phyloP scores from a whole-genome alignment of 441 rosid genomes.

The Arabidopsis hybrid region DNA sequence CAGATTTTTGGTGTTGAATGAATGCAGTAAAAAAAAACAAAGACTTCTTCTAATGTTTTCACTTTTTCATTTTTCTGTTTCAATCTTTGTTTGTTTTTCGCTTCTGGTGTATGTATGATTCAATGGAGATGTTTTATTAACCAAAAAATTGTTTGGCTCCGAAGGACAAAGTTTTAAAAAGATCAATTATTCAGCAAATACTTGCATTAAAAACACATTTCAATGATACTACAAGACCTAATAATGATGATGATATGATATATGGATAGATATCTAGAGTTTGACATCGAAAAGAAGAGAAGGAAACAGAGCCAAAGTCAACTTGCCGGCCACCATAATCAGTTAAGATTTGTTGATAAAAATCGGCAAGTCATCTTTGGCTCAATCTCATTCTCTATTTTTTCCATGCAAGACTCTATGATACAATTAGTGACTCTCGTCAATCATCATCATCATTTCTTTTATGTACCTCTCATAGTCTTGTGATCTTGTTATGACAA shows the following conservation, averaged over 20 bases:
- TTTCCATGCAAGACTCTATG: slow-evolving; percentile 36
- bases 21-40: not conserved
- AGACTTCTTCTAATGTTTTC: not conserved
- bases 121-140: not conserved
- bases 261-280: slow-evolving; percentile 15
- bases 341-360: not conserved
- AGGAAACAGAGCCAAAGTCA: slow-evolving; percentile 41
- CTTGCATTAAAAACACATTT: not conserved
- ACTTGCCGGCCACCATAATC: slow-evolving; percentile 39
- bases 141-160: not conserved
- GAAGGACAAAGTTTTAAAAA: not conserved
- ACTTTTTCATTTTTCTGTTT: not conserved
- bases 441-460: not conserved
- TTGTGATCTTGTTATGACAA: slow-evolving; percentile 10
- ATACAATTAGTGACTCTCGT: not conserved
- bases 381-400: slow-evolving; percentile 40
- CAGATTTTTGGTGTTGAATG: slow-evolving; percentile 42
- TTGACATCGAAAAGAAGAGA: slow-evolving; percentile 40
- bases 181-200: not conserved
- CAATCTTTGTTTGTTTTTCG: not conserved
- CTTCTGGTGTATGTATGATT: not conserved
- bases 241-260: not conserved
- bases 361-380: slow-evolving; percentile 49
- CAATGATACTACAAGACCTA: not conserved
- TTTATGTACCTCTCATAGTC: not conserved